Evolutionary conservation across 1,284 basidiomycete genomes (phyloP).

Genomic region (Tylopilus microsporus): DNA sequence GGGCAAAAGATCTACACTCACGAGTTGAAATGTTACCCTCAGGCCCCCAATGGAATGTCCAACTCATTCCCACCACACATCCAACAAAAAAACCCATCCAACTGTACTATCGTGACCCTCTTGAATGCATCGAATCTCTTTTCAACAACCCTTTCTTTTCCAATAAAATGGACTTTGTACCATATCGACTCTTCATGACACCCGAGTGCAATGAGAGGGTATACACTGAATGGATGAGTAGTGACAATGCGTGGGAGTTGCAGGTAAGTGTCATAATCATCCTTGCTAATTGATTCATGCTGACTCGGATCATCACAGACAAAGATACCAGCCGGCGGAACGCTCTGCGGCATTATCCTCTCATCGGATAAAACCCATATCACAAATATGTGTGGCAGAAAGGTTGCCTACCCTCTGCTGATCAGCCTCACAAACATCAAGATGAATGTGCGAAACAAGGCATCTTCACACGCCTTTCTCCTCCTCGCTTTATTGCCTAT

Average conservation of each 20-base stretch:
- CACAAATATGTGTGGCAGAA: slow-evolving; percentile 20
- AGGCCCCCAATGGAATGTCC: background rate
- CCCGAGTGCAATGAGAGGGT: background rate
- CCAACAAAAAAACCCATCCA: background rate
- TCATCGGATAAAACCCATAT: slow-evolving; percentile 35
- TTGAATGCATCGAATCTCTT: background rate
- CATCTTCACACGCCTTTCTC: slow-evolving; percentile 27
- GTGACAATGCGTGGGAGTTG: slow-evolving; percentile 4
- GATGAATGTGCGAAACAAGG: slow-evolving; percentile 30
- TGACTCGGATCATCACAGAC: background rate
- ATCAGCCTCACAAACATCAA: slow-evolving; percentile 33
- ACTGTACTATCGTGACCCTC: background rate
- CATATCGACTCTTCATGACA: background rate
- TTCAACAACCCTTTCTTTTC: background rate
- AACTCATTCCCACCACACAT: background rate
- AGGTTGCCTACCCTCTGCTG: slow-evolving; percentile 31
- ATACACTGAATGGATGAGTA: background rate
- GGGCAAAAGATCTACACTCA: background rate
- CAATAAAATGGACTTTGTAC: background rate
- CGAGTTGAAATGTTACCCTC: background rate
- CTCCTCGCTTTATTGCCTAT: slow-evolving; percentile 32
- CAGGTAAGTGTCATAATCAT: background rate
- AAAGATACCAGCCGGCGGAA: background rate
- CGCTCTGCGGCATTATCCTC: slow-evolving; percentile 17
- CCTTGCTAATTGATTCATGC: too few relatives aligned